A percentile compares a stretch with the other conserved stretches of the same genome.
Evolutionary conservation across 108 stramenopile species (phyloP).

Genomic region (Cyclotella sp.): DNA sequence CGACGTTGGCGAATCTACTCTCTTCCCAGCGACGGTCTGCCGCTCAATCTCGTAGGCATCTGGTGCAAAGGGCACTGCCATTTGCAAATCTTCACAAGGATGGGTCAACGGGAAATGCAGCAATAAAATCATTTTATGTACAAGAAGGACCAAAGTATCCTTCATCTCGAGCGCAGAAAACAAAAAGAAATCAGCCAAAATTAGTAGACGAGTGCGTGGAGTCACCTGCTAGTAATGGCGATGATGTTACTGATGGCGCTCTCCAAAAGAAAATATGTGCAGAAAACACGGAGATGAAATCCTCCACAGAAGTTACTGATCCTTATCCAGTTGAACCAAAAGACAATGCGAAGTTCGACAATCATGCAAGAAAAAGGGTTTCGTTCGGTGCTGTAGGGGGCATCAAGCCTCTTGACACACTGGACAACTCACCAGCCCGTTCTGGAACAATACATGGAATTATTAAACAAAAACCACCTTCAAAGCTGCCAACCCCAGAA

Average conservation of each 20-base stretch:
- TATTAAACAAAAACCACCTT: not conserved
- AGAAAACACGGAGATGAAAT: not conserved
- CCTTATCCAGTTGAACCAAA: not conserved
- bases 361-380: not conserved
- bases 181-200: not conserved
- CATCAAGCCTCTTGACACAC: not conserved
- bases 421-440: not conserved
- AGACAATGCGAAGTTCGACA: not conserved
- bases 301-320: not conserved
- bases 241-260: not conserved
- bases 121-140: not conserved
- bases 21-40: slow-evolving; percentile 48
- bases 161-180: not conserved
- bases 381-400: not conserved
- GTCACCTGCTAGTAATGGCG: not conserved
- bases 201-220: not conserved
- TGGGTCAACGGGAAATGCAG: slow-evolving; percentile 12
- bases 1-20: slow-evolving; percentile 33
- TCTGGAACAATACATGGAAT: not conserved
- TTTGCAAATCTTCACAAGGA: slow-evolving; percentile 32
- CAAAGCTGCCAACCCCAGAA: not conserved
- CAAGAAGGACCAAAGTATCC: slow-evolving; percentile 1
- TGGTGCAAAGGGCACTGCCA: slow-evolving; percentile 27
- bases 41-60: slow-evolving; percentile 30
- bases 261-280: too few relatives aligned